These are phyloP conservation scores for Calvatia gigantea DNA, from an alignment of 768 basidiomycete genomes.

Conservation along the genomic window DNA sequence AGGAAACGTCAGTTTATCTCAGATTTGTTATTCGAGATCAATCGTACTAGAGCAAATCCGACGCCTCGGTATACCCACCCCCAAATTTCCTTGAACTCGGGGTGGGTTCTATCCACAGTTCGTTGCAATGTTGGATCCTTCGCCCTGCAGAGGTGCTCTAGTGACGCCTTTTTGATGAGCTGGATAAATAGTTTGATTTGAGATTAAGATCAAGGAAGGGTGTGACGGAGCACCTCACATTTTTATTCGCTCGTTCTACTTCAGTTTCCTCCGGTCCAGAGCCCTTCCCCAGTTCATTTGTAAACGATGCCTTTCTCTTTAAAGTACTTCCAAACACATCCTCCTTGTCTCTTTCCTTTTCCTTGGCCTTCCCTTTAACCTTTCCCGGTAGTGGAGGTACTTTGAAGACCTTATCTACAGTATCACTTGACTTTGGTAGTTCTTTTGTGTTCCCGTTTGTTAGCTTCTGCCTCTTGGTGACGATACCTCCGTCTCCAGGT, in stretches of 20 bases:
- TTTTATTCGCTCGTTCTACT: constrained; percentile 60
- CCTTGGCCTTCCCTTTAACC: constrained; percentile 33
- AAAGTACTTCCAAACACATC: constrained; percentile 34
- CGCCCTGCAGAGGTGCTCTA: constrained; percentile 35
- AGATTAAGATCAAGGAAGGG: neutral
- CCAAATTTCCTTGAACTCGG: constrained; percentile 51
- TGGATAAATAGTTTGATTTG: constrained; percentile 18
- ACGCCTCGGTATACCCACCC: constrained; percentile 44
- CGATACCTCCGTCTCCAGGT: constrained; percentile 13
- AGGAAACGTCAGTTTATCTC: neutral
- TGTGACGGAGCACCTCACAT: constrained; percentile 33
- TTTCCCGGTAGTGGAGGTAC: constrained; percentile 43
- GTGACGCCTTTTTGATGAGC: constrained; percentile 42
- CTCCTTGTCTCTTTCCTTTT: constrained; percentile 31
- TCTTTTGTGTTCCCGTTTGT: constrained; percentile 26
- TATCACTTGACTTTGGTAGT: constrained; percentile 24
- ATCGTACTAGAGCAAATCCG: constrained; percentile 47
- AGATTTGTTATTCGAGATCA: neutral
- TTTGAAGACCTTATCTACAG: constrained; percentile 41
- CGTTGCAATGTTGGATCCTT: constrained; percentile 32
- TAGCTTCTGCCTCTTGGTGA: constrained; percentile 32
- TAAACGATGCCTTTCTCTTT: constrained; percentile 16
- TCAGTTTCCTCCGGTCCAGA: constrained; percentile 24
- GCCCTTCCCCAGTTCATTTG: constrained; percentile 20
- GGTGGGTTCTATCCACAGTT: constrained; percentile 39